Evolutionary conservation across 768 basidiomycete genomes (phyloP), one percentile per base, ranked within the genome.

Genomic region (Clitopilus passeckerianus): DNA sequence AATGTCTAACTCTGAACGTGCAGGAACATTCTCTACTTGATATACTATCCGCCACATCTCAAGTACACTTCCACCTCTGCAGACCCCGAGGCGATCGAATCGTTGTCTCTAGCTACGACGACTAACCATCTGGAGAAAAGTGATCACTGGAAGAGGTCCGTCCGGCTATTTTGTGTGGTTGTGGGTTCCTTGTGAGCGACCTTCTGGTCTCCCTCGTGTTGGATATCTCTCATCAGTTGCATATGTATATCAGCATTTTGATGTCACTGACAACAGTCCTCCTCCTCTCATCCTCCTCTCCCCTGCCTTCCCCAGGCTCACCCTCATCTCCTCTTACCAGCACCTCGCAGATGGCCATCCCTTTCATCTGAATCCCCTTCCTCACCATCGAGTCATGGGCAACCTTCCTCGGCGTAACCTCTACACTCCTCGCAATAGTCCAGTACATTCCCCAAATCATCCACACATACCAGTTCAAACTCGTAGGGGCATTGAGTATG

Each of bases 401-500:
- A 0, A 89, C 89, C 0, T 90, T 94, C 73, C 81, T 97, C 5
- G 97, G 97, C 6, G 74, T 98, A 23, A 81, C 86, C 1, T 89
- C 92, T 1, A 89, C 92, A 2, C 34, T 86, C 0, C 82, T 97
- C 5, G 89, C 94, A 0, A 83, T 84, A 4, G 74, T 90, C 5
- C 95, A 99, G 71, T 99, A 98, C 61, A 80, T 86, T 0, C 95
- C 96, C 0, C 95, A 97, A 70, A 77, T 99, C 24, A 63, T 83
- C 10, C 85, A 88, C 61, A 98, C 95, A 0, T 97, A 89, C 65
- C 76, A 74, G 4, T 71, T 81, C 24, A 89, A 86, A 66, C 82
- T 96, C 10, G 95, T 98, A 7, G 96, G 95, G 2, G 93, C 94
- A 0, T 77, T 98, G 15, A 95, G 93, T 67, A 91, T 99, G 59